phyloP scores from a whole-genome alignment of 2,329 filamentous ascomycete species.

The Neophaeococcomyces aloes region DNA sequence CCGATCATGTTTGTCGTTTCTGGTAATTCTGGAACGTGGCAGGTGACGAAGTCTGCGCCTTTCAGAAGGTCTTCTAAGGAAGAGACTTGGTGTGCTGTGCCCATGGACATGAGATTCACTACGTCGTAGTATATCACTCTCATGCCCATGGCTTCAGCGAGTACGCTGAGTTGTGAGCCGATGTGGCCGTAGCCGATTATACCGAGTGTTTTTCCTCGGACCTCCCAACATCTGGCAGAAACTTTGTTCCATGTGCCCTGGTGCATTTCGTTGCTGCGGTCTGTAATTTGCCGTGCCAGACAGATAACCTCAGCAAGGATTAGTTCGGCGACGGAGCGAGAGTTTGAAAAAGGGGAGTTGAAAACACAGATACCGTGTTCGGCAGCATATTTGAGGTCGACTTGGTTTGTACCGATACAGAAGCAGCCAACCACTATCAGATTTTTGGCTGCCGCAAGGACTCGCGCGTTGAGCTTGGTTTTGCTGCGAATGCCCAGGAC shows the following conservation, averaged over 20 bases:
- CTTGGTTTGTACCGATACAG: constrained; percentile 96
- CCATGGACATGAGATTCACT: constrained; percentile 85
- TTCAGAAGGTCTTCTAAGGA: constrained; percentile 65
- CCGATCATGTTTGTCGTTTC: constrained; percentile 93
- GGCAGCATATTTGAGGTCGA: constrained; percentile 74
- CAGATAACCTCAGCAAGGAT: constrained; percentile 90
- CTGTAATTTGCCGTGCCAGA: constrained; percentile 81
- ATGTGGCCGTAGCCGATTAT: constrained; percentile 98
- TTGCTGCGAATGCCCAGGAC: constrained; percentile 98
- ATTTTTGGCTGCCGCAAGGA: constrained; percentile 82
- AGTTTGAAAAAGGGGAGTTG: constrained; percentile 98
- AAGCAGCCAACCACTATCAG: constrained; percentile 95
- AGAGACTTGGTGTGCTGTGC: constrained; percentile 72
- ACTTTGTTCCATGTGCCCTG: constrained; percentile 96
- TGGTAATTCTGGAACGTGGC: constrained; percentile 85
- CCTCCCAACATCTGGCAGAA: constrained; percentile 92
- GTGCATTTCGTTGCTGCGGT: constrained; percentile 91
- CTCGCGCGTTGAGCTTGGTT: constrained; percentile 79
- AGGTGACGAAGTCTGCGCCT: constrained; percentile 80
- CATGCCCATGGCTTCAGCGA: constrained; percentile 98
- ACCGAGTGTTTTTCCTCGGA: constrained; percentile 92
- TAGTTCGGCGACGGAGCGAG: constrained; percentile 87
- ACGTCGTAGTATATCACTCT: constrained; percentile 95
- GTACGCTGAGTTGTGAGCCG: constrained; percentile 85
- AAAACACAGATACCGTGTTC: constrained; percentile 88